Evolutionary conservation across 352 stramenopile genomes (phyloP), one percentile per base, ranked within the genome.

Genomic region (Thalassiosira oceanica): DNA sequence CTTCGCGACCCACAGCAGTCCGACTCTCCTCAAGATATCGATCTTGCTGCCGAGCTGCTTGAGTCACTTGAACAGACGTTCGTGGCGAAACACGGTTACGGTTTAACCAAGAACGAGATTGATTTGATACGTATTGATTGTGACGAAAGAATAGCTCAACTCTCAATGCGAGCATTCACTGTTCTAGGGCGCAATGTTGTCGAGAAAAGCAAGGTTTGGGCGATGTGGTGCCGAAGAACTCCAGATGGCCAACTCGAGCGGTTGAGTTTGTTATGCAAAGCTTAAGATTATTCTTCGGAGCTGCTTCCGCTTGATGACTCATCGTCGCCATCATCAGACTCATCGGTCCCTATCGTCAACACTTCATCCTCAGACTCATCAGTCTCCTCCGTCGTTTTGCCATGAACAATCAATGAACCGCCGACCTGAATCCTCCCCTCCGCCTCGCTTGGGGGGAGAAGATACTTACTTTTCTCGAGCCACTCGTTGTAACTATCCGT

Each of bases 351-450:
- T 15, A 89, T 67, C 23, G 79, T 88, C 5, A 85, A 35, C 13
- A 91, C 78, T 57, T 86, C 72, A 26, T 79, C 67, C 26, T 78
- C 60, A 24, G 52, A 65, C 16, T 26, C 43, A 23, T 72, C 66
- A 36, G 50, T 49, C 28, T 49, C 31, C 28, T 11, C 27, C 15
- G 61, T 57, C 41, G 50, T 54, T 50, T 56, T 72, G 18, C 41
- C 50, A 18, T 73, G 75, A 36, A 88, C 67, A 24, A 86, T 46
- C 5, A 66, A 49, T 10, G 66, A 80, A 4, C 83, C 83, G 18
- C 83, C 83, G 48, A 89, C 57, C 77, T 89, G 78, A 51, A 89
- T 77, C 33, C 65, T 72, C 11, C 83, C 84, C 53, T 89, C 81
- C 7, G 73, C 53, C 31, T 63, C 60, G 58, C 77, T 83, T 15